These are phyloP conservation scores for Sanguinoderma infundibulare DNA, from an alignment of 1,284 basidiomycete genomes.

Conservation along the genomic window DNA sequence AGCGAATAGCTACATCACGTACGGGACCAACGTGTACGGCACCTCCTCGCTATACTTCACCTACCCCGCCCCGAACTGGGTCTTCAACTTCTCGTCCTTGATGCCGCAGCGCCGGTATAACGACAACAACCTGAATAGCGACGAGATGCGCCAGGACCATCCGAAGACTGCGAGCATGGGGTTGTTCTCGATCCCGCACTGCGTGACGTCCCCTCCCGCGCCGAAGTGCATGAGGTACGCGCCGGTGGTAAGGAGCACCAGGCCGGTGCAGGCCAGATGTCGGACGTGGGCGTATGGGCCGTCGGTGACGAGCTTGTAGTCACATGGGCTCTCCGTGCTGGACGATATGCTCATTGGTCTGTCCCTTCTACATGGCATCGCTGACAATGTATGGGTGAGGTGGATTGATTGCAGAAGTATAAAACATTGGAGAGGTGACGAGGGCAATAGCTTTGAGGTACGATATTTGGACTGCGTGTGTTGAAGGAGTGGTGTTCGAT, in stretches of 20 bases:
- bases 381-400: not conserved
- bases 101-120: not conserved
- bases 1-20: not conserved
- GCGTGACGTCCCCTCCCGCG: not conserved
- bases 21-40: not conserved
- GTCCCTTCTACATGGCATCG: not conserved
- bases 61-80: not conserved
- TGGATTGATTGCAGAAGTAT: not conserved
- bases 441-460: not conserved
- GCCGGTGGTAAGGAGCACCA: slow-evolving; percentile 35
- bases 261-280: slow-evolving; percentile 28
- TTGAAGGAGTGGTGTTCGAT: not conserved
- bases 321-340: not conserved
- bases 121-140: not conserved
- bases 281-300: slow-evolving; percentile 28
- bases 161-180: not conserved
- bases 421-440: not conserved
- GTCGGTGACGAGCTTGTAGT: slow-evolving; percentile 22
- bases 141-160: not conserved
- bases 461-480: not conserved
- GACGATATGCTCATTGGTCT: not conserved
- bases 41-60: not conserved
- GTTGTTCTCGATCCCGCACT: not conserved
- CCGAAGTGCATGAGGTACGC: not conserved
- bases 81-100: not conserved